phyloP scores from a whole-genome alignment of 495 filamentous ascomycete species.

The Chaetomium cochliodes region DNA sequence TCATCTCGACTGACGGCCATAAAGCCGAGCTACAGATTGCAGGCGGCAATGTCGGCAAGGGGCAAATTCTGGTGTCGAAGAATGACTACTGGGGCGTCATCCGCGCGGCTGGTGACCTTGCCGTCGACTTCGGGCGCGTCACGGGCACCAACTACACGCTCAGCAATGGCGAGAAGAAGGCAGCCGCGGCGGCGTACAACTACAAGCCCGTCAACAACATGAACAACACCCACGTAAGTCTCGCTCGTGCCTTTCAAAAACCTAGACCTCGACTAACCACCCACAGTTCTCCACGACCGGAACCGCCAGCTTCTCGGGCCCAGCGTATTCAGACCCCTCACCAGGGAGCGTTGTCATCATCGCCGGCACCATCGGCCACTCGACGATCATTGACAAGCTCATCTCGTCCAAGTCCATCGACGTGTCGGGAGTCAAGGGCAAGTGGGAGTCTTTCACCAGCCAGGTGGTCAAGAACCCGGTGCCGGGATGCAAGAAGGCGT shows the following conservation, averaged over 20 bases:
- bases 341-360: conserved; percentile 59
- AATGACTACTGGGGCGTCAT: conserved; percentile 68
- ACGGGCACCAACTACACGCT: conserved; percentile 61
- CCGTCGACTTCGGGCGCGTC: conserved; percentile 68
- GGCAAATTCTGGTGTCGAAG: conserved; percentile 53
- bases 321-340: conserved; percentile 46
- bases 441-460: conserved; percentile 70
- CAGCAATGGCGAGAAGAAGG: conserved; percentile 46
- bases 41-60: conserved; percentile 43
- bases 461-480: conserved; percentile 59
- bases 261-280: not conserved
- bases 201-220: conserved; percentile 46
- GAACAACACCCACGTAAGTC: conserved; percentile 49
- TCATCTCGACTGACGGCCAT: conserved; percentile 49
- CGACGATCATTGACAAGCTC: conserved; percentile 57
- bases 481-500: conserved; percentile 54
- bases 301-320: conserved; percentile 45
- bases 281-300: conserved; percentile 46
- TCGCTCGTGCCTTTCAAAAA: not conserved
- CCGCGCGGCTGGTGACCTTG: conserved; percentile 63
- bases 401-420: conserved; percentile 55
- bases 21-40: conserved; percentile 46
- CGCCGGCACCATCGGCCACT: conserved; percentile 66
- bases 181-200: conserved; percentile 40
- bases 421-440: conserved; percentile 52